Conservation (phyloP, 331 rosid genomes). For the Cydonia oblonga region DNA sequence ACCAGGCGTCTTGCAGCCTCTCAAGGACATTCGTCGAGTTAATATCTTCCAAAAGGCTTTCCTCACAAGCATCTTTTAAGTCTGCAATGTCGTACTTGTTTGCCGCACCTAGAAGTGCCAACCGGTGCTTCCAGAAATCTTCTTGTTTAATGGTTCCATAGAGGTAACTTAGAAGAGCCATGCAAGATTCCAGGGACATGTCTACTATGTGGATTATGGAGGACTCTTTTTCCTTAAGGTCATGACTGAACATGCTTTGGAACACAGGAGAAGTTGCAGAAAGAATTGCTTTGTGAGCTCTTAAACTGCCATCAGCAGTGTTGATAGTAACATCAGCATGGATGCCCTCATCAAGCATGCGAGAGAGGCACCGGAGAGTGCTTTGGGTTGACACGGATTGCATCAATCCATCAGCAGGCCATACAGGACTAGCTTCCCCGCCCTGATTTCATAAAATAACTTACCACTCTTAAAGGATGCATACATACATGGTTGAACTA, state of each 20-base stretch:
- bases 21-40: conserved; percentile 60
- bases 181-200: conserved; percentile 64
- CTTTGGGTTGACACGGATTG: conserved; percentile 43
- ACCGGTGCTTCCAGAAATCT: conserved; percentile 71
- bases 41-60: conserved; percentile 80
- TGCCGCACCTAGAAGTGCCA: conserved; percentile 71
- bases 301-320: conserved; percentile 49
- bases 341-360: conserved; percentile 70
- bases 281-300: conserved; percentile 76
- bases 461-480: neutral
- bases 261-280: conserved; percentile 86
- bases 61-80: conserved; percentile 74
- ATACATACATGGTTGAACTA: neutral
- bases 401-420: conserved; percentile 48
- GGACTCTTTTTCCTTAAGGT: conserved; percentile 73
- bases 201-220: conserved; percentile 64
- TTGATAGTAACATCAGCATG: conserved; percentile 62
- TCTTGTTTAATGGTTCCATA: conserved; percentile 74
- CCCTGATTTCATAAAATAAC: conserved; percentile 31
- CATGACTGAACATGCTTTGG: conserved; percentile 71
- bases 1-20: conserved; percentile 73
- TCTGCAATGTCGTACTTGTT: conserved; percentile 54
- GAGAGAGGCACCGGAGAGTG: conserved; percentile 59
- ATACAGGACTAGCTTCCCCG: conserved; percentile 52
- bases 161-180: conserved; percentile 50